phyloP scores from a whole-genome alignment of 2,329 filamentous ascomycete species.

The Bipolaris zeicola region DNA sequence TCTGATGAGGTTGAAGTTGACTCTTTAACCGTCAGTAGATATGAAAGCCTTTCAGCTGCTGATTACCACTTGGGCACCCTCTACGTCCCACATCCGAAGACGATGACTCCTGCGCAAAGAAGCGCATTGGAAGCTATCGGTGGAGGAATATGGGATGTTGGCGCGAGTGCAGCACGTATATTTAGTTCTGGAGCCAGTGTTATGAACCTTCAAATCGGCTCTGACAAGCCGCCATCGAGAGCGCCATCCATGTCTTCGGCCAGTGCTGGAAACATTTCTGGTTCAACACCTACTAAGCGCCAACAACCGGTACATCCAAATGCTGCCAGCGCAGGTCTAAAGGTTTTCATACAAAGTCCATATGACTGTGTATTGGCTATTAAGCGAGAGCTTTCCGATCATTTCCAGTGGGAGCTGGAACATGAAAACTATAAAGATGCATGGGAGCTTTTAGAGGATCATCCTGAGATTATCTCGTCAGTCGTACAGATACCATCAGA shows the following conservation, averaged over 20 bases:
- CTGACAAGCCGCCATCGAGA: conserved; percentile 40
- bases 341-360: conserved; percentile 94
- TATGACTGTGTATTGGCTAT: conserved; percentile 96
- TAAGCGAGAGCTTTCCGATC: conserved; percentile 83
- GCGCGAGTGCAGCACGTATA: conserved; percentile 82
- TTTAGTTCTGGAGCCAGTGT: conserved; percentile 88
- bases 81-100: conserved; percentile 72
- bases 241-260: conserved; percentile 42
- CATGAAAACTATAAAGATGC: conserved; percentile 81
- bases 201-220: conserved; percentile 51
- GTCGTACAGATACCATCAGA: conserved; percentile 47
- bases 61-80: conserved; percentile 91
- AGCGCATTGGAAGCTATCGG: conserved; percentile 79
- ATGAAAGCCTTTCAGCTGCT: conserved; percentile 80
- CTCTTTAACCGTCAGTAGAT: conserved; percentile 82
- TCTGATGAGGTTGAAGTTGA: conserved; percentile 86
- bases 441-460: conserved; percentile 86
- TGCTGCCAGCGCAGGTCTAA: conserved; percentile 63
- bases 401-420: conserved; percentile 83
- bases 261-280: conserved; percentile 38
- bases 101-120: conserved; percentile 65
- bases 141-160: conserved; percentile 84
- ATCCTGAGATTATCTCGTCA: conserved; percentile 70
- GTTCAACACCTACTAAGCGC: conserved; percentile 29
- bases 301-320: conserved; percentile 53